A percentile compares a stretch with the other conserved stretches of the same genome.
Evolutionary conservation across 371 early-diverging fungal genomes (phyloP).

Genomic region (Smittium culicis): DNA sequence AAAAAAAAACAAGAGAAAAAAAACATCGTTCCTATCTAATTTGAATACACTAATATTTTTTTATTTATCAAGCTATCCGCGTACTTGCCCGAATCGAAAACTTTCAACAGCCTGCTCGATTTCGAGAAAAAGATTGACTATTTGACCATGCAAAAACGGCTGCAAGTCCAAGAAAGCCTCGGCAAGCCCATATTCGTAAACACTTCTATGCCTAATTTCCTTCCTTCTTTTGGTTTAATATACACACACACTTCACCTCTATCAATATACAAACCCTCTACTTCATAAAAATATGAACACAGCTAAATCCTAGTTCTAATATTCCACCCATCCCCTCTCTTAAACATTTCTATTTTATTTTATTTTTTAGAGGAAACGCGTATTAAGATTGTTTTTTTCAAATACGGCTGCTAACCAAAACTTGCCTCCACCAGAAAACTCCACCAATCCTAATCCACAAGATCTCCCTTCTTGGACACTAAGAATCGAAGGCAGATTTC

Average conservation of each 20-base stretch:
- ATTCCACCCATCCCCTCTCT: not conserved
- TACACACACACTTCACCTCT: too few relatives aligned
- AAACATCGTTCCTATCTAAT: too few relatives aligned
- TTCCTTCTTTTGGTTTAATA: not conserved
- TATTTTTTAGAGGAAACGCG: constrained; percentile 46
- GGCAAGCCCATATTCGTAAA: constrained; percentile 38
- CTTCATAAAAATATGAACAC: too few relatives aligned
- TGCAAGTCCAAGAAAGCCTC: constrained; percentile 77
- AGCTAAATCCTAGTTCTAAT: too few relatives aligned
- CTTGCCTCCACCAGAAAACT: constrained; percentile 3
- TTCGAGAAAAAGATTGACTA: constrained; percentile 81
- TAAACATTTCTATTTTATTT: constrained; percentile 9
- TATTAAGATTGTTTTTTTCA: constrained; percentile 77
- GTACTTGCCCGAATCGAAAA: constrained; percentile 78
- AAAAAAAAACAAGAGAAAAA: too few relatives aligned
- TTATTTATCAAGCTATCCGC: constrained; percentile 53
- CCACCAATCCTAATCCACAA: constrained; percentile 34
- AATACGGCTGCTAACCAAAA: constrained; percentile 64
- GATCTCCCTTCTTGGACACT: constrained; percentile 82
- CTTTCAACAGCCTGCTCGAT: constrained; percentile 69
- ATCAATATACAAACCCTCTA: too few relatives aligned
- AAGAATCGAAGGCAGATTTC: constrained; percentile 71
- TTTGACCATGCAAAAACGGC: constrained; percentile 68
- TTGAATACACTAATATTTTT: too few relatives aligned
- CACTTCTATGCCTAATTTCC: constrained; percentile 39